phyloP scores from a whole-genome alignment of 129 eudicot genomes.

The Flaveria brownii region DNA sequence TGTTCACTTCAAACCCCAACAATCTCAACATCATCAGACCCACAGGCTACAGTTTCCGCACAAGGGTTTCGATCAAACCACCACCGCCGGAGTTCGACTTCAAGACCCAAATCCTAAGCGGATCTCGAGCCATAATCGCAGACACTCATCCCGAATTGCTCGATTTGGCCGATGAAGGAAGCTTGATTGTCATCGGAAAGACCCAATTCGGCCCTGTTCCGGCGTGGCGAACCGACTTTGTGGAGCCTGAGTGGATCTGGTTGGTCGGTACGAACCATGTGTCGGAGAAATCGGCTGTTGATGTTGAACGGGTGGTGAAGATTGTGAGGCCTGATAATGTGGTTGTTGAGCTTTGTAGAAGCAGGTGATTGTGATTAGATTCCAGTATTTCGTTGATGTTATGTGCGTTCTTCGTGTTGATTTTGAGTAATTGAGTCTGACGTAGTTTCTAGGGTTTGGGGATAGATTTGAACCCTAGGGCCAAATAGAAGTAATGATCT shows the following conservation, averaged over 20 bases:
- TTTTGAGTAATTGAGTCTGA: too few species aligned
- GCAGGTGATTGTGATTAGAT: slow-evolving; percentile 61
- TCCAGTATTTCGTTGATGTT: too few species aligned
- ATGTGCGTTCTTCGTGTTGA: too few species aligned
- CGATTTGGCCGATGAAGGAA: slow-evolving; percentile 75
- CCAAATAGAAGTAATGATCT: not conserved
- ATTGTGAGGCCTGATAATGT: slow-evolving; percentile 80
- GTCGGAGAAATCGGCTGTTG: slow-evolving; percentile 55
- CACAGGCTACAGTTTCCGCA: slow-evolving; percentile 12
- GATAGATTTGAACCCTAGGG: not conserved
- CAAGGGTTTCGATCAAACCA: slow-evolving; percentile 53
- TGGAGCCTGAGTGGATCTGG: slow-evolving; percentile 92
- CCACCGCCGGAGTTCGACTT: slow-evolving; percentile 79
- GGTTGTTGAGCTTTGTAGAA: slow-evolving; percentile 94
- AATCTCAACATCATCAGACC: slow-evolving; percentile 22
- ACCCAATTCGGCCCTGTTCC: slow-evolving; percentile 86
- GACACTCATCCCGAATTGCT: slow-evolving; percentile 68
- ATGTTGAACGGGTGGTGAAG: slow-evolving; percentile 79
- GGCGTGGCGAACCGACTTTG: slow-evolving; percentile 80
- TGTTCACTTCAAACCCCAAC: slow-evolving; percentile 33
- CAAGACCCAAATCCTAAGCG: slow-evolving; percentile 44
- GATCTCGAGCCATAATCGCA: slow-evolving; percentile 57
- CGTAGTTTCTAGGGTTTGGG: not conserved
- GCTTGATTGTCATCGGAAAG: slow-evolving; percentile 56
- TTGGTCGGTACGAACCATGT: slow-evolving; percentile 79